These are phyloP conservation scores for Cicer yamashitae DNA, from an alignment of 306 rosid genomes.

Conservation along the genomic window DNA sequence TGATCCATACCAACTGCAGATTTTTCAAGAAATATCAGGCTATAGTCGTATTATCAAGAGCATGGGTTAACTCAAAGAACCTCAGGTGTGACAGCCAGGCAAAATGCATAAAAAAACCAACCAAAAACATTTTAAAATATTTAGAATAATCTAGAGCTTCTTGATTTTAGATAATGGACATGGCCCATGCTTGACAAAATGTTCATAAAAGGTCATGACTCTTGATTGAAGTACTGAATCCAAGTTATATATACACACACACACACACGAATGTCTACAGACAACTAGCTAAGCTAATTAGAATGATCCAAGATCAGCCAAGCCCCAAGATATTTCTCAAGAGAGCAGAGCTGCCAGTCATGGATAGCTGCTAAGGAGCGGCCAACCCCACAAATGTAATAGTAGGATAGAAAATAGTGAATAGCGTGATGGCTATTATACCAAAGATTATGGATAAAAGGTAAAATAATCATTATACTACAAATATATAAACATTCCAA, in stretches of 20 bases:
- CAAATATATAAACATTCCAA: background rate
- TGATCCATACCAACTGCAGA: conserved; percentile 93
- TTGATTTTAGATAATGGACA: conserved; percentile 19
- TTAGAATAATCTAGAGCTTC: background rate
- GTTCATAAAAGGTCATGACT: background rate
- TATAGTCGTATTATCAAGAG: conserved; percentile 11
- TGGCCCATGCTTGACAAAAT: background rate
- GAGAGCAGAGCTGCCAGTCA: background rate
- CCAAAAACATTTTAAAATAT: background rate
- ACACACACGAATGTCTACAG: background rate
- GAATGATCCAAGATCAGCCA: conserved; percentile 12
- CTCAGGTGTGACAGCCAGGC: conserved; percentile 8
- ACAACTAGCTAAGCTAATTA: background rate
- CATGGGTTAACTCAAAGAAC: background rate
- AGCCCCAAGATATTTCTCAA: background rate
- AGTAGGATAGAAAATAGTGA: background rate
- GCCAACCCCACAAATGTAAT: background rate
- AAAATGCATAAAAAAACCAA: conserved; percentile 11
- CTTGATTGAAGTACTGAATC: background rate
- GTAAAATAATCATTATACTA: background rate
- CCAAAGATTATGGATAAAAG: background rate
- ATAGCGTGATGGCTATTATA: background rate
- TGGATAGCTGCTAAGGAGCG: background rate
- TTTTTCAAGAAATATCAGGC: conserved; percentile 43
- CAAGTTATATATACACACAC: background rate